phyloP scores from a whole-genome alignment of 306 rosid species.

The Vigna nakashimae region DNA sequence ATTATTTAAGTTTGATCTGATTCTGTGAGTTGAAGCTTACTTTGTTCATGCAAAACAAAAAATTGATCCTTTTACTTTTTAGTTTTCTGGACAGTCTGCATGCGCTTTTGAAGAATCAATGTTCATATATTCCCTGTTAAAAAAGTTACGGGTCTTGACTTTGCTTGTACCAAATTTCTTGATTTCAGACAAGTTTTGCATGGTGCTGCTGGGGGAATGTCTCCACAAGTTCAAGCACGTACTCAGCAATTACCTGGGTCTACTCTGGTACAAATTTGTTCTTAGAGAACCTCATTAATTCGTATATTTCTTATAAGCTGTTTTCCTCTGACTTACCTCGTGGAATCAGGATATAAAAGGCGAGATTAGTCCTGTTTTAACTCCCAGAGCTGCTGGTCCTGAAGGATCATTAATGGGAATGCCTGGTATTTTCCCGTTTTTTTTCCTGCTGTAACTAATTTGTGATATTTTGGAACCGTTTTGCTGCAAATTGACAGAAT shows the following conservation, averaged over 20 bases:
- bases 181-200: slow-evolving; percentile 93
- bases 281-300: slow-evolving; percentile 34
- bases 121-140: neutral
- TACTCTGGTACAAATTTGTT: slow-evolving; percentile 64
- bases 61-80: neutral
- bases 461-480: slow-evolving; percentile 16
- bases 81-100: slow-evolving; percentile 18
- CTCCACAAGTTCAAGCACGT: slow-evolving; percentile 94
- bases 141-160: slow-evolving; percentile 42
- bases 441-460: slow-evolving; percentile 3
- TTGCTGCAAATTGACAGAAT: neutral
- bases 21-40: slow-evolving; percentile 13
- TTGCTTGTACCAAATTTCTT: slow-evolving; percentile 31
- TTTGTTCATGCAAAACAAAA: slow-evolving; percentile 3
- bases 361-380: slow-evolving; percentile 88
- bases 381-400: slow-evolving; percentile 89
- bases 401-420: slow-evolving; percentile 90
- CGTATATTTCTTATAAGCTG: slow-evolving; percentile 30
- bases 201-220: slow-evolving; percentile 82
- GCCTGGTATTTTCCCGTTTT: slow-evolving; percentile 68
- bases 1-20: slow-evolving; percentile 28
- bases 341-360: slow-evolving; percentile 84
- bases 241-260: slow-evolving; percentile 91
- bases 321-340: slow-evolving; percentile 46
- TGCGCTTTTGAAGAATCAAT: slow-evolving; percentile 29